phyloP scores from a whole-genome alignment of 2,329 filamentous ascomycete genomes.

The Epichloe scottii region DNA sequence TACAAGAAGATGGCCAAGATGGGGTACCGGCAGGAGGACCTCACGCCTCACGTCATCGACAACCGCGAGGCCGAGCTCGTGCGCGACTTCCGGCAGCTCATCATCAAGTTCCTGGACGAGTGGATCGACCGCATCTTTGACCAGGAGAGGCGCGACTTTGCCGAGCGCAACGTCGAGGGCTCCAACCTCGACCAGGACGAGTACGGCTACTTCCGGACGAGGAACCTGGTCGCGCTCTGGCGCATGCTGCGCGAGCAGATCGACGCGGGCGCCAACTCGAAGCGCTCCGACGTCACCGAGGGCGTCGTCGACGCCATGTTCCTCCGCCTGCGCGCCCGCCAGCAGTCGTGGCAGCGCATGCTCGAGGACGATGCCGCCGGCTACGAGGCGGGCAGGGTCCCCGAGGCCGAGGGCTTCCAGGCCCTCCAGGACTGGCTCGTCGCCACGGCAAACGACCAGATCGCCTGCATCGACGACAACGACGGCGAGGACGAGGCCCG shows the following conservation, averaged over 20 bases:
- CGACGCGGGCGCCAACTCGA: slow-evolving; percentile 69
- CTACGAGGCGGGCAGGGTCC: slow-evolving; percentile 46
- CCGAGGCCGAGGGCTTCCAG: slow-evolving; percentile 57
- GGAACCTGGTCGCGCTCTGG: slow-evolving; percentile 90
- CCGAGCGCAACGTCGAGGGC: slow-evolving; percentile 59
- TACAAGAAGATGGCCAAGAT: slow-evolving; percentile 92
- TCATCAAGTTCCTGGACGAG: slow-evolving; percentile 89
- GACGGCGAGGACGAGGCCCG: slow-evolving; percentile 64
- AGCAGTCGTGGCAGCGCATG: slow-evolving; percentile 76
- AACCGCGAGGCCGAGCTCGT: slow-evolving; percentile 83
- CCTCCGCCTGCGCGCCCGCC: slow-evolving; percentile 66
- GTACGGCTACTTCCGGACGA: slow-evolving; percentile 83
- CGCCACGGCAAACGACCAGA: slow-evolving; percentile 95
- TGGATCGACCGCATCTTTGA: slow-evolving; percentile 92
- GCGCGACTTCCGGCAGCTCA: slow-evolving; percentile 85
- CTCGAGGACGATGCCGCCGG: slow-evolving; percentile 73
- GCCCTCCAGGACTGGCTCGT: slow-evolving; percentile 91
- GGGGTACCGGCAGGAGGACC: slow-evolving; percentile 62
- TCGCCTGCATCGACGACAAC: slow-evolving; percentile 92
- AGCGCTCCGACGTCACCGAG: slow-evolving; percentile 81
- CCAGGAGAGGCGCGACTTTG: slow-evolving; percentile 71
- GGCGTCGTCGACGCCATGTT: slow-evolving; percentile 97
- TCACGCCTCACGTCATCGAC: slow-evolving; percentile 79
- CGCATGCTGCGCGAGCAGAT: slow-evolving; percentile 93
- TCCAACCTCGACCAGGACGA: slow-evolving; percentile 74